Conservation (phyloP, 2,329 filamentous ascomycete genomes). For the Alternaria brassicae region DNA sequence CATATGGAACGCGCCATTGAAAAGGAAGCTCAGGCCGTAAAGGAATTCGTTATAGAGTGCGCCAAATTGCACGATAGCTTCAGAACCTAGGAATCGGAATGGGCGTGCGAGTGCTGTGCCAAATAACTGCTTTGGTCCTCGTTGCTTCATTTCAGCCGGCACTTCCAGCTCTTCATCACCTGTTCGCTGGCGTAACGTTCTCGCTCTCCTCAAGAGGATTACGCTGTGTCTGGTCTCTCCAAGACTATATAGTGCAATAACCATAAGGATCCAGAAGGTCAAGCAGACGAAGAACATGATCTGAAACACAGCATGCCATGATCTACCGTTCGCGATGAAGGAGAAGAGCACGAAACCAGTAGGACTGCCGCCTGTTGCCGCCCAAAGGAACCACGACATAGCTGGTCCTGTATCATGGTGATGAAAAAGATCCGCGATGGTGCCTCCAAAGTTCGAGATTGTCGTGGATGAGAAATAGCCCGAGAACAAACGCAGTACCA, state of each 20-base stretch:
- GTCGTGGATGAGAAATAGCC: conserved; percentile 55
- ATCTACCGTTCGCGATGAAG: conserved; percentile 53
- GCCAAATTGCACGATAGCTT: conserved; percentile 58
- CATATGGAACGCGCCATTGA: conserved; percentile 59
- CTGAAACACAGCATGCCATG: conserved; percentile 57
- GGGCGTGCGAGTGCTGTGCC: conserved; percentile 55
- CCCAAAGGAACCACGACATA: conserved; percentile 56
- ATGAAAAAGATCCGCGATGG: conserved; percentile 56
- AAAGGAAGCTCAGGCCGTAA: conserved; percentile 59
- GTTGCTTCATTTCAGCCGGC: conserved; percentile 51
- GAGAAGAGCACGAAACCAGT: conserved; percentile 57
- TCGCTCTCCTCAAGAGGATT: conserved; percentile 50
- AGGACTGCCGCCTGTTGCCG: conserved; percentile 56
- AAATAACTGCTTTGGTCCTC: conserved; percentile 51
- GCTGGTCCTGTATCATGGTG: conserved; percentile 53
- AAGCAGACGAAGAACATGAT: conserved; percentile 57
- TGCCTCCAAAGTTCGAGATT: conserved; percentile 52
- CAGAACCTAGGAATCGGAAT: conserved; percentile 56
- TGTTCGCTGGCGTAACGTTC: conserved; percentile 33
- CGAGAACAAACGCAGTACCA: conserved; percentile 54
- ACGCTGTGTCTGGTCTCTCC: conserved; percentile 57
- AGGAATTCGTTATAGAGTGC: conserved; percentile 59
- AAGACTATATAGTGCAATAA: conserved; percentile 45
- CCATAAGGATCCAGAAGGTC: conserved; percentile 54
- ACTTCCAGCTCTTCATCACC: conserved; percentile 41